Evolutionary conservation across 2,329 filamentous ascomycete genomes (phyloP), one percentile per base, ranked within the genome.

Genomic region (Fusarium oligoseptatum): DNA sequence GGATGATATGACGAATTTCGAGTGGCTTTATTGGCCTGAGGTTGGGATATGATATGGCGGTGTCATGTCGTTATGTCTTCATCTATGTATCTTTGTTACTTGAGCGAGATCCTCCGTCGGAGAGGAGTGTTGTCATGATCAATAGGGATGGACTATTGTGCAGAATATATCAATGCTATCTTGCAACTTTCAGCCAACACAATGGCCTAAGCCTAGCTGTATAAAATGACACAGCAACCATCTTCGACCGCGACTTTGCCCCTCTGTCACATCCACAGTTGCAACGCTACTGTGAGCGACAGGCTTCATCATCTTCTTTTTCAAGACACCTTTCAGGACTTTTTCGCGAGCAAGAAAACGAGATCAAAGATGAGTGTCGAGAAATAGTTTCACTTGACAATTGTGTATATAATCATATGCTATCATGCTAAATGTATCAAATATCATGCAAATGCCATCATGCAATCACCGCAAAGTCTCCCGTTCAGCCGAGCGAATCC

Each of bases 1-100:
- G 82, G 89, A 91, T 43, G 89, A 92, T 56, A 86, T 89, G 80
- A 86, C 86, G 43, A 88, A 87, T 68, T 87, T 89, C 80, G 88
- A 91, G 70, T 90, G 89, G 87, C 80, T 90, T 29, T 87, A 88
- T 68, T 87, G 85, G 85, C 85, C 85, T 12, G 86, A 87, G 57
- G 85, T 86, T 79, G 83, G 83, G 62, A 75, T 75, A 74, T 75
- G 66, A 32, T 1, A n/a, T 0, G 48, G 17, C 3, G n/a, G n/a
- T 32, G 10, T n/a, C 17, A 29, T 52, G 24, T 10, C 17, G 10
- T 17, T 4, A 8, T 27, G 20, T 20, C 4, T 29, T 52, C 15
- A 11, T 24, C 14, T 17, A 4, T 48, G 7, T 14, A 34, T 34
- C 9, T 48, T 48, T 27, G 15, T 52, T 52, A 52, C 27, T n/a